Evolutionary conservation across 805 yeast genomes (phyloP).

Genomic region (Ogataea glucozyma): DNA sequence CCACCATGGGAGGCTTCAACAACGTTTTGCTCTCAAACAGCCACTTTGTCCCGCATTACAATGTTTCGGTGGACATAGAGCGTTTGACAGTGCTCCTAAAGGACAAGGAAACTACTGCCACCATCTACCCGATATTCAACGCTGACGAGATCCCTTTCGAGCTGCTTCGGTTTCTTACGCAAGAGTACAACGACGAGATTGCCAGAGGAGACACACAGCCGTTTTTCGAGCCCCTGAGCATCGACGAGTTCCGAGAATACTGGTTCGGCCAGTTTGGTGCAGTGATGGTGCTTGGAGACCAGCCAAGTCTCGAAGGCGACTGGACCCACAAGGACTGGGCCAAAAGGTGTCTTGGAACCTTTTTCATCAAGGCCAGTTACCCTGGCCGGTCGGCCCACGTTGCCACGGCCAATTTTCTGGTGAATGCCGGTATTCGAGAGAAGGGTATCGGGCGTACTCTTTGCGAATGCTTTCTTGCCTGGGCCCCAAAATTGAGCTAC

Average conservation of each 20-base stretch:
- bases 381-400: conserved; percentile 93
- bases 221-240: conserved; percentile 73
- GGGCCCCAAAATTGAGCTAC: conserved; percentile 91
- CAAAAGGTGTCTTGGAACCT: conserved; percentile 86
- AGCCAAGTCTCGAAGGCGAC: conserved; percentile 44
- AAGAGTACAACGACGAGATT: conserved; percentile 91
- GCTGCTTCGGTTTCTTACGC: conserved; percentile 75
- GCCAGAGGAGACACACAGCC: conserved; percentile 88
- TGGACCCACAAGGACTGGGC: conserved; percentile 71
- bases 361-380: conserved; percentile 80
- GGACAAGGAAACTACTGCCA: conserved; percentile 91
- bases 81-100: conserved; percentile 77
- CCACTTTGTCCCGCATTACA: conserved; percentile 34
- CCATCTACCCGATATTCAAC: conserved; percentile 80
- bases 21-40: conserved; percentile 32
- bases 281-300: conserved; percentile 77
- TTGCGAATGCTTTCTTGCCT: conserved; percentile 79
- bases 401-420: conserved; percentile 86
- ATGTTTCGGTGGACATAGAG: conserved; percentile 40
- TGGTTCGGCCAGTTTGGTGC: conserved; percentile 91
- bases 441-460: conserved; percentile 88
- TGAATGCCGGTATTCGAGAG: conserved; percentile 89
- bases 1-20: conserved; percentile 35
- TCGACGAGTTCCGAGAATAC: conserved; percentile 74
- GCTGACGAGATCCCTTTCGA: conserved; percentile 74